A percentile compares a stretch with the other conserved stretches of the same genome.
Conservation (phyloP, 108 stramenopile genomes). For the Chaetoceros tenuissimus region DNA sequence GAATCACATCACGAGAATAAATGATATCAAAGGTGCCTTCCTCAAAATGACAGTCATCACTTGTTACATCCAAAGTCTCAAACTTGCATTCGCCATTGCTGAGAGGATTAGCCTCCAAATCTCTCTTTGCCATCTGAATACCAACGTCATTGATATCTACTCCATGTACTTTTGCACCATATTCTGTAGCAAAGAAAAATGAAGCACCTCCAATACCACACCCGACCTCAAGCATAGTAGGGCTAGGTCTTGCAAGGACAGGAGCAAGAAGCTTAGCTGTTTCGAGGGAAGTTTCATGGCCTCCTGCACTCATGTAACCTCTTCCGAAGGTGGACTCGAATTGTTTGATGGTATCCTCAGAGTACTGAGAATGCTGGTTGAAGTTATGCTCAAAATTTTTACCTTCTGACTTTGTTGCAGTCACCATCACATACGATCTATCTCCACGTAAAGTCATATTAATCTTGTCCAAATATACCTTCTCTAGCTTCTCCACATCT, state of each 20-base stretch:
- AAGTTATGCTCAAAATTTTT: too few relatives aligned
- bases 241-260: neutral
- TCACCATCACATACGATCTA: constrained; percentile 17
- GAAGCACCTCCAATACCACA: constrained; percentile 17
- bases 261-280: neutral
- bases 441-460: constrained; percentile 17
- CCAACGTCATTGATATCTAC: constrained; percentile 12
- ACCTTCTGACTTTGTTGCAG: constrained; percentile 7
- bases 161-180: constrained; percentile 8
- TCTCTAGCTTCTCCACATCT: constrained; percentile 6
- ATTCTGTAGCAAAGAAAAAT: constrained; percentile 8
- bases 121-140: constrained; percentile 5
- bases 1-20: constrained; percentile 12
- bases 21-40: constrained; percentile 14
- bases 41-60: neutral
- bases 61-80: neutral
- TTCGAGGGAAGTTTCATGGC: constrained; percentile 4
- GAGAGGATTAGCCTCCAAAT: neutral
- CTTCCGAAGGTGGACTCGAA: constrained; percentile 15
- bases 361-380: constrained; percentile 13
- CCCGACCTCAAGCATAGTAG: constrained; percentile 9
- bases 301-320: constrained; percentile 17
- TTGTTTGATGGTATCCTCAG: constrained; percentile 5
- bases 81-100: neutral
- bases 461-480: constrained; percentile 12